phyloP scores from a whole-genome alignment of 768 basidiomycete species.

The Lactarius vividus region DNA sequence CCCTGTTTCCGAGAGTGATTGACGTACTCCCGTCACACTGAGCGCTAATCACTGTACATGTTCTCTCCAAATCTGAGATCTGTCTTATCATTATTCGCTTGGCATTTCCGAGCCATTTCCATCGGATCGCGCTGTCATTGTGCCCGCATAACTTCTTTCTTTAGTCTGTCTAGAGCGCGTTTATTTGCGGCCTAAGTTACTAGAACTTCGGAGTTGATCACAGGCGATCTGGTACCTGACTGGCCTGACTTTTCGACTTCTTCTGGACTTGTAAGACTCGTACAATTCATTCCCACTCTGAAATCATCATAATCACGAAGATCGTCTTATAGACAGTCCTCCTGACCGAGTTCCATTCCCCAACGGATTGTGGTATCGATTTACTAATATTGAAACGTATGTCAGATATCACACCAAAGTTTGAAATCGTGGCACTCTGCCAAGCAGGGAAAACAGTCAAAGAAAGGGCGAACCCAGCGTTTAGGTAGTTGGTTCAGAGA shows the following conservation, averaged over 20 bases:
- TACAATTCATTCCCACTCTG: not conserved
- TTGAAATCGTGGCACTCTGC: not conserved
- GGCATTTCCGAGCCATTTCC: constrained; percentile 33
- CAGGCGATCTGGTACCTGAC: not conserved
- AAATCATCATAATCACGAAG: not conserved
- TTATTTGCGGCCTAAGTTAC: not conserved
- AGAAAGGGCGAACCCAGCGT: too few species aligned
- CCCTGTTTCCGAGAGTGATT: constrained; percentile 19
- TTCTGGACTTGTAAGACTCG: not conserved
- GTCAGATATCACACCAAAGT: not conserved
- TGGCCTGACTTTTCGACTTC: not conserved
- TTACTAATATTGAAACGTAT: not conserved
- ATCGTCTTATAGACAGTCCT: not conserved
- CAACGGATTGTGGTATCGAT: not conserved
- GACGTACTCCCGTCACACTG: constrained; percentile 5
- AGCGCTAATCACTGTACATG: constrained; percentile 39
- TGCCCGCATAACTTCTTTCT: not conserved
- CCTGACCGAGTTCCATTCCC: not conserved
- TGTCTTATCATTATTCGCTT: constrained; percentile 5
- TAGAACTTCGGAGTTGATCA: not conserved
- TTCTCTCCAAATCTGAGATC: not conserved
- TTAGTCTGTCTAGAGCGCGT: not conserved
- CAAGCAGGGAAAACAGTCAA: not conserved
- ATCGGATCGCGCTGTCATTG: constrained; percentile 36
- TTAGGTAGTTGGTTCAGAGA: constrained; percentile 15